Evolutionary conservation across 768 basidiomycete species (phyloP).

Genomic region (Paxillus rubicundulus): DNA sequence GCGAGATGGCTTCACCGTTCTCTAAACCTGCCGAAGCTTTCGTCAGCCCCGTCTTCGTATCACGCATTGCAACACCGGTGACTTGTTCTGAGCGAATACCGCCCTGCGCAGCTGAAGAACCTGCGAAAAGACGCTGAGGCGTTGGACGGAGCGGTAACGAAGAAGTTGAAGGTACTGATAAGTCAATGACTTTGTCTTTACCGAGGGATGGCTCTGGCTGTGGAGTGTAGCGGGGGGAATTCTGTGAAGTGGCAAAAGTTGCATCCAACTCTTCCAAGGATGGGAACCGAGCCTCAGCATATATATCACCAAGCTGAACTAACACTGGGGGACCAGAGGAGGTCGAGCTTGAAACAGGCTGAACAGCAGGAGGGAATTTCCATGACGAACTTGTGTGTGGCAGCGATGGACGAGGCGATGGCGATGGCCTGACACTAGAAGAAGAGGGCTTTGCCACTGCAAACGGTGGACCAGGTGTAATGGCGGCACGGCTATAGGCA

Average conservation of each 20-base stretch:
- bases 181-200: conserved; percentile 19
- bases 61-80: conserved; percentile 53
- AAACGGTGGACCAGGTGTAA: conserved; percentile 13
- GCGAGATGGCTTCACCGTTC: conserved; percentile 14
- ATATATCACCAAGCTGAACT: conserved; percentile 39
- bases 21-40: conserved; percentile 10
- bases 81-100: conserved; percentile 56
- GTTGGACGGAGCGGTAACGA: conserved; percentile 21
- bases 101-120: conserved; percentile 25
- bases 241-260: conserved; percentile 37
- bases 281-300: conserved; percentile 77
- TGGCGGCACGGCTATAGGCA: conserved; percentile 30
- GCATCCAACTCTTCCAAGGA: conserved; percentile 83
- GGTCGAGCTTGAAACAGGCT: conserved; percentile 35
- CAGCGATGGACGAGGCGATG: conserved; percentile 31
- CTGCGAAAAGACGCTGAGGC: conserved; percentile 15
- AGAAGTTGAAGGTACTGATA: conserved; percentile 22
- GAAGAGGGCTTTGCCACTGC: conserved; percentile 15
- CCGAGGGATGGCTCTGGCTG: conserved; percentile 12
- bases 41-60: conserved; percentile 20
- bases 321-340: conserved; percentile 33
- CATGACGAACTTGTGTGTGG: conserved; percentile 16
- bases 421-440: conserved; percentile 17
- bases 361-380: conserved; percentile 17
- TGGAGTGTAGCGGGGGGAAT: conserved; percentile 15